Percentiles rank a stretch among this genome's conserved stretches.
Evolutionary conservation across 169 alveolate species (phyloP).

Genomic region (Cryptosporidium baileyi): DNA sequence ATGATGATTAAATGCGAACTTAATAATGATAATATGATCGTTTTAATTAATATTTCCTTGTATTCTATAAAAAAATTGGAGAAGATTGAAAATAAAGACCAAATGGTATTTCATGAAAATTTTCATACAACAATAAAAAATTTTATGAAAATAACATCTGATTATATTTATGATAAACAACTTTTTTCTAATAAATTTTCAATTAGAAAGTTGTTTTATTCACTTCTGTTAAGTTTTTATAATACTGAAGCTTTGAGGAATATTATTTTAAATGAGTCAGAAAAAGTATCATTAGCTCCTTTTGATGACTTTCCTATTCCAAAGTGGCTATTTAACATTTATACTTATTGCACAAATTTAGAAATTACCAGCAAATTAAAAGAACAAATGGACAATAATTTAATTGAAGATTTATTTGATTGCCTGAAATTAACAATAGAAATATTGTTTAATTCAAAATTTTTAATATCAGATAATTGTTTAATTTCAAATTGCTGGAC

Average conservation of each 20-base stretch:
- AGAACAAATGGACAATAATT: not conserved
- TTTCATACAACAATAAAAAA: not conserved
- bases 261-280: not conserved
- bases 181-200: not conserved
- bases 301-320: slow-evolving; percentile 62
- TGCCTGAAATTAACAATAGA: slow-evolving; percentile 12
- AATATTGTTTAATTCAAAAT: slow-evolving; percentile 6
- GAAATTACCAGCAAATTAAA: not conserved
- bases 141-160: not conserved
- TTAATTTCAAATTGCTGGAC: not conserved
- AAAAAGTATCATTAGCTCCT: not conserved
- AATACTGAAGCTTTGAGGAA: not conserved
- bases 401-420: slow-evolving; percentile 1
- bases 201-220: not conserved
- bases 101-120: not conserved
- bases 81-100: not conserved
- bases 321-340: slow-evolving; percentile 21
- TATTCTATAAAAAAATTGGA: not conserved
- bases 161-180: not conserved
- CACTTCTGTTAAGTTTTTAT: not conserved
- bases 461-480: not conserved
- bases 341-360: not conserved
- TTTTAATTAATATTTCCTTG: not conserved
- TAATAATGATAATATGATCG: not conserved
- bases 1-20: not conserved